Evolutionary conservation across 2,329 filamentous ascomycete genomes (phyloP).

Genomic region (Talaromyces sp.): DNA sequence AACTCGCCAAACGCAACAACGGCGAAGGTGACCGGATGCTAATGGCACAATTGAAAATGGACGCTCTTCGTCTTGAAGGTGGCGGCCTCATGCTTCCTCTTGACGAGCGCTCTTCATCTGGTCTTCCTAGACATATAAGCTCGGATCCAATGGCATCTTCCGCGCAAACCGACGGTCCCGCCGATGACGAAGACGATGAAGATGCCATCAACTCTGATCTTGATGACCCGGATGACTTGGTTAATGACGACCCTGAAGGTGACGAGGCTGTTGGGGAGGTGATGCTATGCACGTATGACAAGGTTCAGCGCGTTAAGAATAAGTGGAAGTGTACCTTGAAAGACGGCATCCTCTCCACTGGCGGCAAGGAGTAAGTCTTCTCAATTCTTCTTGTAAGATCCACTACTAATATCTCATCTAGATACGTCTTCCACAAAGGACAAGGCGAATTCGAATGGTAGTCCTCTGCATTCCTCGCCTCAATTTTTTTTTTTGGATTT

Average conservation of each 20-base stretch:
- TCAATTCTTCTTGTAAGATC: neutral
- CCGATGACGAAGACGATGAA: constrained; percentile 64
- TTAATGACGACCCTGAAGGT: constrained; percentile 79
- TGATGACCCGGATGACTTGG: constrained; percentile 85
- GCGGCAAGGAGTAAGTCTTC: constrained; percentile 74
- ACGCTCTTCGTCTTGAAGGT: constrained; percentile 42
- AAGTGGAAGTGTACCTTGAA: constrained; percentile 99
- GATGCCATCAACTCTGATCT: constrained; percentile 98
- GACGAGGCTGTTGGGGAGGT: constrained; percentile 81
- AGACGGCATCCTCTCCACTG: constrained; percentile 89
- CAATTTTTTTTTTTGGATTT: neutral
- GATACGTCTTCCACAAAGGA: constrained; percentile 95
- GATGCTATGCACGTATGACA: constrained; percentile 99
- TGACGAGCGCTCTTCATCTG: constrained; percentile 29
- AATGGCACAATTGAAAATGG: constrained; percentile 40
- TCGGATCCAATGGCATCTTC: constrained; percentile 13
- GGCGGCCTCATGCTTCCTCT: constrained; percentile 46
- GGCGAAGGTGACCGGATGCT: constrained; percentile 39
- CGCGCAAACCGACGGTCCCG: constrained; percentile 56
- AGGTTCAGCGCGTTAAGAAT: constrained; percentile 98
- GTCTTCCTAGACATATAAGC: constrained; percentile 8
- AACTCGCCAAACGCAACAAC: constrained; percentile 35
- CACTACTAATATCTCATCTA: constrained; percentile 32
- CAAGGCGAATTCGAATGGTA: constrained; percentile 98
- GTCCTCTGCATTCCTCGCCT: constrained; percentile 18